A percentile compares a stretch with the other conserved stretches of the same genome.
phyloP scores from a whole-genome alignment of 495 filamentous ascomycete species.

The Arthonia radiata region DNA sequence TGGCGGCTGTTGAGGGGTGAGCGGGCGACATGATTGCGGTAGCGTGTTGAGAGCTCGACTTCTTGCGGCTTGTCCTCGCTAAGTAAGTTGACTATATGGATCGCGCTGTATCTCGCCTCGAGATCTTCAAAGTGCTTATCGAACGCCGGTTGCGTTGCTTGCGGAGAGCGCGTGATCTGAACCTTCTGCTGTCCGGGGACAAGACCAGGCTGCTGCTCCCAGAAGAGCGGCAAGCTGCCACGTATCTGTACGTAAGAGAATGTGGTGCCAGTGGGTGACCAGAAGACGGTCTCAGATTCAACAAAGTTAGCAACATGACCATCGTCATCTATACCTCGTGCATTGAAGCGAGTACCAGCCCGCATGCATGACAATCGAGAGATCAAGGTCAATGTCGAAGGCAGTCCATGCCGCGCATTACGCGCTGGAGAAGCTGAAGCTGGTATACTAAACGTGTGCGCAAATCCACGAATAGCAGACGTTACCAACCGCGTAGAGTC shows the following conservation, averaged over 20 bases:
- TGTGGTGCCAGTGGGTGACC: slow-evolving; percentile 45
- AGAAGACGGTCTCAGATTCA: slow-evolving; percentile 45
- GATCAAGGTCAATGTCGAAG: slow-evolving; percentile 64
- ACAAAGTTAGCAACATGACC: slow-evolving; percentile 88
- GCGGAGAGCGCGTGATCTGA: slow-evolving; percentile 59
- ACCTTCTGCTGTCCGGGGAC: slow-evolving; percentile 91
- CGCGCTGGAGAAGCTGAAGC: slow-evolving; percentile 27
- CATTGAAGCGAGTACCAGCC: slow-evolving; percentile 89
- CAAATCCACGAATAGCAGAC: slow-evolving; percentile 83
- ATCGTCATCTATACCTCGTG: slow-evolving; percentile 88
- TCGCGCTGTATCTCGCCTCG: slow-evolving; percentile 60
- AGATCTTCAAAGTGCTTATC: slow-evolving; percentile 76
- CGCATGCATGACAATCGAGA: slow-evolving; percentile 77
- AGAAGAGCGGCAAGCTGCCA: slow-evolving; percentile 86
- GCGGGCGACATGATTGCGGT: slow-evolving; percentile 45
- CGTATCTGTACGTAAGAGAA: slow-evolving; percentile 89
- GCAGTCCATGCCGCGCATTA: slow-evolving; percentile 33
- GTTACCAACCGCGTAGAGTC: slow-evolving; percentile 75
- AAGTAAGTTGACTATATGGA: slow-evolving; percentile 78
- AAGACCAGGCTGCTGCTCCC: slow-evolving; percentile 77
- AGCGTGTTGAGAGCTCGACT: slow-evolving; percentile 51
- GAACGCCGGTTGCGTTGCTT: slow-evolving; percentile 87
- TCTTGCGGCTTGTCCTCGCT: slow-evolving; percentile 70
- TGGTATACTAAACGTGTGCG: slow-evolving; percentile 61
- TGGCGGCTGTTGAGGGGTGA: slow-evolving; percentile 34